Conservation (phyloP, 2,329 filamentous ascomycete genomes). For the Fusarium sp. region DNA sequence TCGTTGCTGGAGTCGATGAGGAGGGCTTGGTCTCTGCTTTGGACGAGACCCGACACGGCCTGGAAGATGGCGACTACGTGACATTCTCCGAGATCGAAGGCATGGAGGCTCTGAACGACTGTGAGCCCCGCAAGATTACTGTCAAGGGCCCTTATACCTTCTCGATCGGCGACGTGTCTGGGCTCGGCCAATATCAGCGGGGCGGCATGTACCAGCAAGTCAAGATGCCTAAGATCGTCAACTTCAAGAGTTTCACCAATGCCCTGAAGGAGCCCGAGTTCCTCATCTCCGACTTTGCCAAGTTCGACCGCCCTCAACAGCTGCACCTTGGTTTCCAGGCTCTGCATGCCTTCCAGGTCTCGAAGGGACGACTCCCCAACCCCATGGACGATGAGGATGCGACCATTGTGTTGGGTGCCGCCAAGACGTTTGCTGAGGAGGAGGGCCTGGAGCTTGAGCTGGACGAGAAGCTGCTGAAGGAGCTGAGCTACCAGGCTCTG, state of each 20-base stretch:
- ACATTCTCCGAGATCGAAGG: conserved; percentile 94
- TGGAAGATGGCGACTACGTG: conserved; percentile 96
- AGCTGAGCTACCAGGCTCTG: conserved; percentile 92
- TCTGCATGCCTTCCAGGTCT: conserved; percentile 84
- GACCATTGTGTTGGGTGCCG: conserved; percentile 78
- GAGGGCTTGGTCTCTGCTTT: conserved; percentile 92
- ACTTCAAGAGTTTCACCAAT: conserved; percentile 85
- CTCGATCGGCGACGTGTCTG: conserved; percentile 92
- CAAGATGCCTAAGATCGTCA: conserved; percentile 95
- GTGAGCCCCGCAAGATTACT: conserved; percentile 87
- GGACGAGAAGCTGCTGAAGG: conserved; percentile 91
- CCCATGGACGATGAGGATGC: conserved; percentile 91
- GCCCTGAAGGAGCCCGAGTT: conserved; percentile 90
- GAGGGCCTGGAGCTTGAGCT: conserved; percentile 78
- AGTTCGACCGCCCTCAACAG: conserved; percentile 94
- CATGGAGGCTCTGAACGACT: conserved; percentile 87
- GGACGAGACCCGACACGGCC: conserved; percentile 93
- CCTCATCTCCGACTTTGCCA: conserved; percentile 94
- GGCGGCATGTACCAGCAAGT: conserved; percentile 95
- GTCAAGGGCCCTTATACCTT: conserved; percentile 98
- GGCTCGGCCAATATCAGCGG: conserved; percentile 85
- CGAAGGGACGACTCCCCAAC: conserved; percentile 80
- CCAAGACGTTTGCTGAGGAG: conserved; percentile 78
- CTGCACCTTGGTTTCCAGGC: conserved; percentile 94
- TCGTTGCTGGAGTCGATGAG: conserved; percentile 89